Evolutionary conservation across 176 grass and related monocot species (phyloP), one percentile per base, ranked within the genome.

Genomic region (Zea luxurians): DNA sequence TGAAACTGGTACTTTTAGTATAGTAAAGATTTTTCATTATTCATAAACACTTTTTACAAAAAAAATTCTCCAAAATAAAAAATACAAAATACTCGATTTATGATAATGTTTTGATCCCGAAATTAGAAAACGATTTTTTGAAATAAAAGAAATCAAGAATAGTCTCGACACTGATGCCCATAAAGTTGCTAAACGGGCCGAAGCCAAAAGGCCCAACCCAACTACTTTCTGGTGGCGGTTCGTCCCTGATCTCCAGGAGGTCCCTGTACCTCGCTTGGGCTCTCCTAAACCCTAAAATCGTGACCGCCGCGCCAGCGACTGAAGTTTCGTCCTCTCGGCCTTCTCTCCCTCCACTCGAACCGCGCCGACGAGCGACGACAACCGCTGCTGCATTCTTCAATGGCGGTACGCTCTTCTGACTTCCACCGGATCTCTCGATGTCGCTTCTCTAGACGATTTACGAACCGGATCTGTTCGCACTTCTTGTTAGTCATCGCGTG

Each of bases 401-500:
- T 90, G 84, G 88, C 88, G 76, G 88, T 90, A 80, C 42, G 76
- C 6, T 27, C 47, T 68, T 42, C 37, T 71, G 17, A 57, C 8
- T 79, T 50, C 4, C 20, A 37, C 37, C 13, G n/a, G 3, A 9
- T 78, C 74, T 45, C 34, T 63, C 61, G 7, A 13, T 38, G 1
- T 52, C 21, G n/a, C 61, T 61, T 34, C 27, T 20, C 5, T 40
- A 34, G 37, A 6, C 43, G 38, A 11, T 64, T 54, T 57, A 37
- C 8, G 13, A 20, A 46, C 38, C 17, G 62, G 48, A 68, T 83
- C 61, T 75, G 48, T 35, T 57, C 55, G 40, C 18, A 0, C 18
- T 73, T 82, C 47, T 6, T 12, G 49, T 16, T 44, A 7, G 8
- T 15, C 61, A 12, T 34, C 5, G 7, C 11, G 53, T 12, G 53